Base-by-base conservation (phyloP, 768 basidiomycete genomes). In the Cantharellus anzutake region DNA sequence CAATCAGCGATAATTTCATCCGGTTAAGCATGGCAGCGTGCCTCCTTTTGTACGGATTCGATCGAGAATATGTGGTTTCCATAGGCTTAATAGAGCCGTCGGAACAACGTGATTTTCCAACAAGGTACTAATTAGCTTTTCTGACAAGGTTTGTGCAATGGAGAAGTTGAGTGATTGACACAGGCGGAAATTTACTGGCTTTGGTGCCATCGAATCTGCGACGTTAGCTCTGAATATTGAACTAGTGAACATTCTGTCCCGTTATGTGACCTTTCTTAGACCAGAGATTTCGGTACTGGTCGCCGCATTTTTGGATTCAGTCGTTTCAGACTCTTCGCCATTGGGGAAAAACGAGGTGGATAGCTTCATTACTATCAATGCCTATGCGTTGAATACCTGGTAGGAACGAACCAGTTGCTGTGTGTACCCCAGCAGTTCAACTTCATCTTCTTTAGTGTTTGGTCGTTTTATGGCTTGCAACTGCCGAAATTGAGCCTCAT, bases 341-440 rank as follows among this genome's bases (percentile, higher is more conserved):
- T 66, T 87, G 59, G 81, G 83, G 64, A 67, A 78, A 0, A 76
- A 82, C 63, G 85, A 85, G 68, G 73, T 83, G 2, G 83, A 85
- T 64, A 83, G 84, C 66, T 85, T 86, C 64, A 75, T 86, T 39
- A 67, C 85, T 40, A 75, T 78, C 53, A 84, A 85, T 63, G 80
- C 77, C 7, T 68, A 69, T 48, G 66, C 79, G 16, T 70, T 88
- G n/a, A 74, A 76, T 35, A 67, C 71, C 38, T 84, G 83, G 85
- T 86, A 66, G 5, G 61, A 5, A 5, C 34, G 37, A 39, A 5
- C 4, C 0, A 60, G 74, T 58, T 51, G 39, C 52, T 38, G 51
- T 34, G 41, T 41, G 4, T 7, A 4, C n/a, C 11, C 44, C 20
- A 7, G 44, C 11, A 20, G 7, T 48, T 48, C 7, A 48, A 20